Conservation (phyloP, 139 green algal species). For the Spirogloea muscicola region DNA sequence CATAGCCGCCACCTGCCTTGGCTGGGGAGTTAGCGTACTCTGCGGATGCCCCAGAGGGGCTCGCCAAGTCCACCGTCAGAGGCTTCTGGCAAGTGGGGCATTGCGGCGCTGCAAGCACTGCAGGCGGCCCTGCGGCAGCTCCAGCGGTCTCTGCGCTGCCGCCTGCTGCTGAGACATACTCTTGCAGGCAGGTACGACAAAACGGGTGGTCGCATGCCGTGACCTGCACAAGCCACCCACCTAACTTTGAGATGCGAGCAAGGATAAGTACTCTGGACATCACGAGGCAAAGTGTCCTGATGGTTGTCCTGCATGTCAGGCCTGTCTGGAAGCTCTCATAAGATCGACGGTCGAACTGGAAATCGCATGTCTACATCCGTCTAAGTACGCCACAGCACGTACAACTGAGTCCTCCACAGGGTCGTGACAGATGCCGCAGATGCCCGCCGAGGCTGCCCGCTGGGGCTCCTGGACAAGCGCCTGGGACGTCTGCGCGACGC, state of each 20-base stretch:
- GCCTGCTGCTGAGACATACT: conserved; percentile 50
- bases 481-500: no score
- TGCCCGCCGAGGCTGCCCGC: background rate
- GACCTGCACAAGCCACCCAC: background rate
- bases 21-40: background rate
- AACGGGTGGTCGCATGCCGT: conserved; percentile 71
- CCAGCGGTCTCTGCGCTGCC: background rate
- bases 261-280: background rate
- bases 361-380: background rate
- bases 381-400: background rate
- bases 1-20: background rate
- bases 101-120: background rate
- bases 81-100: conserved; percentile 70
- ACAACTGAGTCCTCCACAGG: conserved; percentile 57
- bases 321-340: background rate
- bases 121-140: background rate
- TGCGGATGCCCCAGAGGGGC: background rate
- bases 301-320: background rate
- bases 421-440: conserved; percentile 75
- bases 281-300: background rate
- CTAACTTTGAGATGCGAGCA: no score
- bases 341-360: no score
- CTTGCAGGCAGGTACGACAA: conserved; percentile 71
- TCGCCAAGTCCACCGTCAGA: conserved; percentile 71
- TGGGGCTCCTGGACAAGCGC: no score